Base-by-base conservation (phyloP, 2,329 filamentous ascomycete genomes). In the Ophiostoma sp. region DNA sequence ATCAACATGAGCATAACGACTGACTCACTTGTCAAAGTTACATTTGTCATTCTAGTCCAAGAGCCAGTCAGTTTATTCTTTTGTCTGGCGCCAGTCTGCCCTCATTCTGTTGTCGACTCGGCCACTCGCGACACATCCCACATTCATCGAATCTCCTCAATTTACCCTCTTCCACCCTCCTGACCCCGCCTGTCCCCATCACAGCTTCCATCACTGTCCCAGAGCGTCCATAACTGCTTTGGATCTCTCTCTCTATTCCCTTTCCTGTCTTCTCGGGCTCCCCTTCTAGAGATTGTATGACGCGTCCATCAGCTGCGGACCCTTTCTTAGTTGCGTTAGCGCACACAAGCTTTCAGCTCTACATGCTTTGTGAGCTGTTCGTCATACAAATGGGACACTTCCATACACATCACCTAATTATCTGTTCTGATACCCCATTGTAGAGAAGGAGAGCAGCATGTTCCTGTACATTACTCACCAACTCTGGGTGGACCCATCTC, bases 261-360 rank as follows among this genome's bases (percentile, higher is more conserved):
- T 64, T 13, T 64, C 60, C 33, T 36, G 60, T 36, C 60, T 17
- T 62, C 60, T n/a, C 17, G 33, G 31, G 31, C 31, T 39, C 33
- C 60, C 60, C 60, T 64, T 64, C 33, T 39, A 35, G 60, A 65
- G 35, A 65, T 15, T 64, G 33, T 39, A 65, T 65, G 62, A 65
- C 62, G 62, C 62, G 62, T n/a, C 62, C 57, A 8, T 65, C 35
- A 65, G 62, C 62, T 65, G 62, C 62, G 60, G 60, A 35, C 60
- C 60, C 33, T 11, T 35, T 35, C n/a, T 64, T 64, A 64, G 60
- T 17, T 64, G 60, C 60, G 60, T 35, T 65, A 65, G 62, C 35
- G 62, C 20, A 13, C 62, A 5, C 5, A 11, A 13, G 62, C 33
- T 39, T 39, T 65, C 62, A 65, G 62, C 62, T 65, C 35, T 39